phyloP scores from a whole-genome alignment of 805 yeast species.

The Candida nanaspora region DNA sequence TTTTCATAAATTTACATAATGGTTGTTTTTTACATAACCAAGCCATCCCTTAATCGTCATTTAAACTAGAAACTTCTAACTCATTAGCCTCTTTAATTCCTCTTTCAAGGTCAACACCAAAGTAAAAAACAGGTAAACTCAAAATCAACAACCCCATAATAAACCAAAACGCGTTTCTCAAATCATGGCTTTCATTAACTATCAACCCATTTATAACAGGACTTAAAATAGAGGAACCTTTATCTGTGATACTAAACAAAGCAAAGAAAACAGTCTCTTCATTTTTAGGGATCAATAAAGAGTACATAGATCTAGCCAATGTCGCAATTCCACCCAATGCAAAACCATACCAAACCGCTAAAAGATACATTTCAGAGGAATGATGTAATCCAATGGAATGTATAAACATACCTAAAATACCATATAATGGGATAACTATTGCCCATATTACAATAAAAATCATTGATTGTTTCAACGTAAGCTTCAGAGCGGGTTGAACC shows the following conservation, averaged over 20 bases:
- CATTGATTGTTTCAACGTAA: slow-evolving; percentile 41
- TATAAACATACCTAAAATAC: slow-evolving; percentile 57
- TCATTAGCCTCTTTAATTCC: slow-evolving; percentile 37
- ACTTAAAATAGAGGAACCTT: slow-evolving; percentile 71
- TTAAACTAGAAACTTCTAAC: slow-evolving; percentile 14
- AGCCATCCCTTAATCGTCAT: slow-evolving; percentile 10
- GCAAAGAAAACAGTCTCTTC: slow-evolving; percentile 73
- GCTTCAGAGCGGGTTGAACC: slow-evolving; percentile 28
- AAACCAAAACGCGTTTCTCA: slow-evolving; percentile 65
- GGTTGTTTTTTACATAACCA: no score
- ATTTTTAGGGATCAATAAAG: slow-evolving; percentile 66
- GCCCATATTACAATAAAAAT: slow-evolving; percentile 53
- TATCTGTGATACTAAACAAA: slow-evolving; percentile 69
- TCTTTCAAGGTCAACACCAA: slow-evolving; percentile 48
- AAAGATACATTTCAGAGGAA: slow-evolving; percentile 58
- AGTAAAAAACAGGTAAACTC: slow-evolving; percentile 49
- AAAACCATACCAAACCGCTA: slow-evolving; percentile 72
- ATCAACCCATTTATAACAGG: slow-evolving; percentile 68
- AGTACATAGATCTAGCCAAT: slow-evolving; percentile 58
- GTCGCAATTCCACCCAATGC: slow-evolving; percentile 71
- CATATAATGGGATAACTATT: slow-evolving; percentile 63
- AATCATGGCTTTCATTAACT: slow-evolving; percentile 66
- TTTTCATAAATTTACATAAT: neutral
- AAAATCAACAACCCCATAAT: slow-evolving; percentile 44
- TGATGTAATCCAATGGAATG: slow-evolving; percentile 49